Evolutionary conservation across 495 filamentous ascomycete genomes (phyloP), one percentile per base, ranked within the genome.

Genomic region (Pseudotulostoma volvatum): DNA sequence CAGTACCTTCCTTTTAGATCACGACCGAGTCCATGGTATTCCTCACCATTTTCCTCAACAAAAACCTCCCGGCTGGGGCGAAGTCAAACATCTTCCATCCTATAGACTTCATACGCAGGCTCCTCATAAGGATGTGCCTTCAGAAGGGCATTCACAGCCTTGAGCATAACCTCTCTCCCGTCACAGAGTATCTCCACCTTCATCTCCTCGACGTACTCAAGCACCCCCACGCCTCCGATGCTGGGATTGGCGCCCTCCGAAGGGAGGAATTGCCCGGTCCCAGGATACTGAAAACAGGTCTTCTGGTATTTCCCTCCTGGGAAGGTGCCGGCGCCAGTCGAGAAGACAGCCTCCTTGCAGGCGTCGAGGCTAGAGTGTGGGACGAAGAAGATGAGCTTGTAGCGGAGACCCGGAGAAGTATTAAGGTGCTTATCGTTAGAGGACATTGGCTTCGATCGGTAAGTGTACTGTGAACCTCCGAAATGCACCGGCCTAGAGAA

Each of bases 51-150:
- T n/a, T n/a, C n/a, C n/a, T n/a, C n/a, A n/a, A n/a, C n/a, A n/a
- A n/a, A n/a, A n/a, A n/a, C n/a, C n/a, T n/a, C n/a, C n/a, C n/a
- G n/a, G n/a, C 9, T n/a, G n/a, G n/a, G n/a, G n/a, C n/a, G n/a
- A n/a, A 37, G 43, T 61, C 55, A 82, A 44, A 82, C 69, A 60
- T 79, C 68, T 56, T 87, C 79, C 48, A 84, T 50, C 54, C 70
- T 79, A 55, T 71, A 77, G 17, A 85, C 80, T 43, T 78, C 70
- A 64, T 87, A 87, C 1, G 74, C 68, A 9, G 73, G 70, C 50
- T 80, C 77, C 49, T 86, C 82, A 49, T 87, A 87, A 17, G 81
- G 83, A 70, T 87, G 81, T 16, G 74, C 69, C 47, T 75, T 76
- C 8, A 57, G 20, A 48, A 67, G 42, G 33, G 54, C 59, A 34